A percentile compares a stretch with the other conserved stretches of the same genome.
phyloP scores from a whole-genome alignment of 2,329 filamentous ascomycete species.

The Cordyceps farinosa region DNA sequence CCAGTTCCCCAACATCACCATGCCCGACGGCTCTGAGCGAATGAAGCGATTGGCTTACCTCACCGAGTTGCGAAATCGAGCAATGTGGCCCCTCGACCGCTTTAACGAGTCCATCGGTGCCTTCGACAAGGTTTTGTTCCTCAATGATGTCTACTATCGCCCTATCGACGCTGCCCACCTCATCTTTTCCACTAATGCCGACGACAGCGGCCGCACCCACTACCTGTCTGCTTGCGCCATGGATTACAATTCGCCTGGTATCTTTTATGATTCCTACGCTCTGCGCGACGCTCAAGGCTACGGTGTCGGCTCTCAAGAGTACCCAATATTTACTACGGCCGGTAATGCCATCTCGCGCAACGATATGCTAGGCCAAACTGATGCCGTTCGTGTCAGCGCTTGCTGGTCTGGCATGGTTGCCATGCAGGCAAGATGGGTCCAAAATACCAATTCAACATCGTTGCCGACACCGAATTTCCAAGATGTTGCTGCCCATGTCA shows the following conservation, averaged over 20 bases:
- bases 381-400: constrained; percentile 65
- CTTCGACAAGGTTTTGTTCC: constrained; percentile 58
- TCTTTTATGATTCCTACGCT: constrained; percentile 73
- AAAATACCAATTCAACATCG: constrained; percentile 33
- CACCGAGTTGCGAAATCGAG: constrained; percentile 68
- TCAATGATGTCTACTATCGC: constrained; percentile 62
- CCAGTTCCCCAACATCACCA: constrained; percentile 54
- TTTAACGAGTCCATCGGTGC: constrained; percentile 35
- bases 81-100: constrained; percentile 59
- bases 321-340: constrained; percentile 60
- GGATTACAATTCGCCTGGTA: constrained; percentile 59
- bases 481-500: constrained; percentile 31
- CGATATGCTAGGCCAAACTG: constrained; percentile 58
- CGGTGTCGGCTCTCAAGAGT: constrained; percentile 61
- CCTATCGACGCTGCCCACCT: constrained; percentile 52
- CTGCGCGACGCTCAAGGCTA: constrained; percentile 64
- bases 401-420: constrained; percentile 78
- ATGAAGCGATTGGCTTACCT: constrained; percentile 72
- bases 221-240: constrained; percentile 69
- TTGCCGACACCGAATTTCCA: constrained; percentile 34
- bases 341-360: constrained; percentile 53
- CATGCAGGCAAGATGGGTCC: constrained; percentile 59
- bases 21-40: constrained; percentile 60
- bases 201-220: constrained; percentile 46
- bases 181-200: constrained; percentile 59